phyloP scores from a whole-genome alignment of 2,329 filamentous ascomycete species.

The Paraphoma sp. region DNA sequence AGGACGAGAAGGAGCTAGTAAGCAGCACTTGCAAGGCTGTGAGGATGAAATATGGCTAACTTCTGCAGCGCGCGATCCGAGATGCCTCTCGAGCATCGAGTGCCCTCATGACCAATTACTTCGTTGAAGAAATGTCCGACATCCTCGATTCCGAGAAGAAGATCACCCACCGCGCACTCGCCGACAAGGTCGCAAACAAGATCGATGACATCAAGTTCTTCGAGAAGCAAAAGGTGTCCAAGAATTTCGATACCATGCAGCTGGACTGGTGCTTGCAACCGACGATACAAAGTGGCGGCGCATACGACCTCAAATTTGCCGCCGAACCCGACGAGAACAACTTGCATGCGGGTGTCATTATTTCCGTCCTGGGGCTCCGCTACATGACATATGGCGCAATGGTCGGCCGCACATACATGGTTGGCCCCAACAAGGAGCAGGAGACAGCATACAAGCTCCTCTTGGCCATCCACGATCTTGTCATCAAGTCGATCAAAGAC shows the following conservation, averaged over 20 bases:
- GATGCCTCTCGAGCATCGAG: constrained; percentile 94
- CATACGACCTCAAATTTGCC: constrained; percentile 86
- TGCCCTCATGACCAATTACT: constrained; percentile 93
- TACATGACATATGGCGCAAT: constrained; percentile 96
- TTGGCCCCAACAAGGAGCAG: constrained; percentile 95
- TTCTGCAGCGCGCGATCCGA: constrained; percentile 77
- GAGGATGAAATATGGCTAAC: constrained; percentile 8
- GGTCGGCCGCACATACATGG: constrained; percentile 91
- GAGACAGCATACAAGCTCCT: constrained; percentile 94
- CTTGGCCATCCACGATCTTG: constrained; percentile 81
- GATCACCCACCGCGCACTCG: constrained; percentile 85
- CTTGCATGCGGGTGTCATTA: constrained; percentile 90
- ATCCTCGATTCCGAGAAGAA: constrained; percentile 97
- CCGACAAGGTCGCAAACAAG: constrained; percentile 88
- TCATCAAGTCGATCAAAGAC: constrained; percentile 89
- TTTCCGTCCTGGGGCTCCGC: constrained; percentile 87
- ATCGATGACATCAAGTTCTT: constrained; percentile 95
- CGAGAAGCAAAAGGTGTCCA: constrained; percentile 81
- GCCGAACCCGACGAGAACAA: constrained; percentile 79
- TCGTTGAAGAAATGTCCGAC: constrained; percentile 97
- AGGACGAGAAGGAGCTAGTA: constrained; percentile 90
- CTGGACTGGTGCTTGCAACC: constrained; percentile 95
- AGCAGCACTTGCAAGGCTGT: constrained; percentile 15
- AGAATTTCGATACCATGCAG: constrained; percentile 84
- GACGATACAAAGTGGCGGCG: constrained; percentile 92